Conservation (phyloP, 345 rosid genomes). For the Triadica sebifera region DNA sequence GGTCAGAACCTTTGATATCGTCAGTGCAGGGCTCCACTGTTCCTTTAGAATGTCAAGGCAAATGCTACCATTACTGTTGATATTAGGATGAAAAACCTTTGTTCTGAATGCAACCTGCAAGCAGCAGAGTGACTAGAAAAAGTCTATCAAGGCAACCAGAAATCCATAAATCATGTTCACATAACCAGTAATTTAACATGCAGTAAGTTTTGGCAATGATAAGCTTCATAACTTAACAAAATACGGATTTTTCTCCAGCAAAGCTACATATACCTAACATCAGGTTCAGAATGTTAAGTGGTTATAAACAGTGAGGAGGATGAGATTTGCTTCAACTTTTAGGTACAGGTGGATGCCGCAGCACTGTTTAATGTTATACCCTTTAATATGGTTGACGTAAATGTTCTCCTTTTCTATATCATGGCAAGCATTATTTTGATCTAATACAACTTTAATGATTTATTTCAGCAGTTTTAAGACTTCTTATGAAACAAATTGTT, state of each 20-base stretch:
- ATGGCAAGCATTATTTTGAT: no score
- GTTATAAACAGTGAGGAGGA: neutral
- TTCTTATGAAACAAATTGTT: no score
- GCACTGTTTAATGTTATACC: no score
- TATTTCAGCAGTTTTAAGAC: no score
- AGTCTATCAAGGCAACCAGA: neutral
- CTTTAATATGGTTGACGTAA: no score
- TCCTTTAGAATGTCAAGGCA: constrained; percentile 31
- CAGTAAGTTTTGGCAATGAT: neutral
- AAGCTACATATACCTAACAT: neutral
- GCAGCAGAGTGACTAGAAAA: neutral
- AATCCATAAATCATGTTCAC: neutral
- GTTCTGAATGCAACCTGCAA: constrained; percentile 31
- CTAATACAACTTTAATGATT: no score
- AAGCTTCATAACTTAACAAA: neutral
- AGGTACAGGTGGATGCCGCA: neutral
- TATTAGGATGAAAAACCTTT: constrained; percentile 28
- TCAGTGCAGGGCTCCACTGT: constrained; percentile 34
- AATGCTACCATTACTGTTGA: constrained; percentile 31
- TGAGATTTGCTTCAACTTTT: neutral
- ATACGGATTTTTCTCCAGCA: neutral
- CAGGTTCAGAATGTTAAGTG: neutral
- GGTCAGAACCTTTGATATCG: constrained; percentile 24
- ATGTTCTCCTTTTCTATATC: no score
- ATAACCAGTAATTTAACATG: neutral